Evolutionary conservation across 139 green algal species (phyloP).

Genomic region (Diplosphaera chodatii): DNA sequence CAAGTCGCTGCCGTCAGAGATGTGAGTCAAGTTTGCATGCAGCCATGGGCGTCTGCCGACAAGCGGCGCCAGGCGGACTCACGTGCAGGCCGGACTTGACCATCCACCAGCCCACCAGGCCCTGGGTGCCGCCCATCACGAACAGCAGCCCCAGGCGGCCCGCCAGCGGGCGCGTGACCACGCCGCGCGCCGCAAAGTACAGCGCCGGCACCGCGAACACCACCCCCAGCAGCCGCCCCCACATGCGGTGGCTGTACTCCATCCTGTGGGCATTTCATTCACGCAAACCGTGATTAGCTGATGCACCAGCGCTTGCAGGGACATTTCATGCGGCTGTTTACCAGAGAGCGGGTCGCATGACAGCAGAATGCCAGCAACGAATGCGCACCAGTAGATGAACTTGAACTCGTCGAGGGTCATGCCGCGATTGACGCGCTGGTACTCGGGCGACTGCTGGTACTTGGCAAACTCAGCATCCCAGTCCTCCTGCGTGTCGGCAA

Average conservation of each 20-base stretch:
- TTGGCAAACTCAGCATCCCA: slow-evolving; percentile 88
- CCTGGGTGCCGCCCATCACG: slow-evolving; percentile 80
- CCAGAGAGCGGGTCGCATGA: too few relatives aligned
- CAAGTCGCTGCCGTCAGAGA: too few relatives aligned
- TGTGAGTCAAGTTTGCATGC: too few relatives aligned
- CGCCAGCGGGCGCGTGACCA: slow-evolving; percentile 64
- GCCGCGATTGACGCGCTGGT: slow-evolving; percentile 68
- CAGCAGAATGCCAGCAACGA: too few relatives aligned
- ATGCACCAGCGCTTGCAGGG: too few relatives aligned
- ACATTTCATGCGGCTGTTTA: too few relatives aligned
- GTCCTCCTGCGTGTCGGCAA: slow-evolving; percentile 49
- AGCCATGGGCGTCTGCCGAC: too few relatives aligned
- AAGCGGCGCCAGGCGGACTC: too few relatives aligned
- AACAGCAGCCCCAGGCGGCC: slow-evolving; percentile 79
- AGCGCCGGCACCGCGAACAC: slow-evolving; percentile 60
- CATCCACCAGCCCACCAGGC: slow-evolving; percentile 99
- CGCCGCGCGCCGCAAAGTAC: slow-evolving; percentile 70
- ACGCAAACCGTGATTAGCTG: too few relatives aligned
- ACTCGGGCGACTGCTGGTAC: slow-evolving; percentile 91
- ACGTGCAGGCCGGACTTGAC: slow-evolving; percentile 77
- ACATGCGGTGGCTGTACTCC: slow-evolving; percentile 97
- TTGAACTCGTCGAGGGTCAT: slow-evolving; percentile 98
- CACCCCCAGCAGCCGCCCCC: slow-evolving; percentile 58
- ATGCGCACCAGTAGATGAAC: slow-evolving; percentile 95
- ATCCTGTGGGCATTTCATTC: slow-evolving; percentile 42